Conservation (phyloP, 1,284 basidiomycete species). For the Pyrrhoderma lamaoense region DNA sequence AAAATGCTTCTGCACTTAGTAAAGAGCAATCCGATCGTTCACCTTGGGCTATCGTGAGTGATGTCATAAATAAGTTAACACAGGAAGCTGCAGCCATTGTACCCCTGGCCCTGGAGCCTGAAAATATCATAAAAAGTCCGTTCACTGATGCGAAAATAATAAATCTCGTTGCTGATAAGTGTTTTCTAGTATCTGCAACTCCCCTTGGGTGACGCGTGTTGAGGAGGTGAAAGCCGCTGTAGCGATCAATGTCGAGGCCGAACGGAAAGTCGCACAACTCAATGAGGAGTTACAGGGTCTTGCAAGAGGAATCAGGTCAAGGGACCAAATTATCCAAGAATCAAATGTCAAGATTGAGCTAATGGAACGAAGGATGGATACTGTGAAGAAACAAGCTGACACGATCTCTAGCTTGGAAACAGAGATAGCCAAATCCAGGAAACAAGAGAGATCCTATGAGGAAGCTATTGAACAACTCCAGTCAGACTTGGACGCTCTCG, state of each 20-base stretch:
- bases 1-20: slow-evolving; percentile 62
- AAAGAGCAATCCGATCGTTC: slow-evolving; percentile 58
- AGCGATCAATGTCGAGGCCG: slow-evolving; percentile 86
- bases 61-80: slow-evolving; percentile 61
- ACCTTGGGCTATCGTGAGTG: slow-evolving; percentile 72
- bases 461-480: slow-evolving; percentile 93
- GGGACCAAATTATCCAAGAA: slow-evolving; percentile 90
- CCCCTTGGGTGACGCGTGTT: slow-evolving; percentile 89
- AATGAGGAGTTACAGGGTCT: slow-evolving; percentile 88
- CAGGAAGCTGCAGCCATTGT: slow-evolving; percentile 66
- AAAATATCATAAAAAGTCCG: slow-evolving; percentile 74
- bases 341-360: slow-evolving; percentile 87
- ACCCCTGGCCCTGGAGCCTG: slow-evolving; percentile 64
- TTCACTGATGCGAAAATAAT: slow-evolving; percentile 14
- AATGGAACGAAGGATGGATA: slow-evolving; percentile 88
- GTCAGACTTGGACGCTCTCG: slow-evolving; percentile 78
- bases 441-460: slow-evolving; percentile 84
- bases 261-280: slow-evolving; percentile 77
- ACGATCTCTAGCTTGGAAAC: slow-evolving; percentile 74
- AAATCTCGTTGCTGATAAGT: slow-evolving; percentile 3
- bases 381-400: slow-evolving; percentile 84
- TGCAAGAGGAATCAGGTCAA: slow-evolving; percentile 71
- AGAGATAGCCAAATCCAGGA: slow-evolving; percentile 73
- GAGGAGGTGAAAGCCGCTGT: slow-evolving; percentile 79
- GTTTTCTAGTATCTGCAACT: slow-evolving; percentile 55